Base-by-base conservation (phyloP, 345 rosid genomes). In the Linum tenue region DNA sequence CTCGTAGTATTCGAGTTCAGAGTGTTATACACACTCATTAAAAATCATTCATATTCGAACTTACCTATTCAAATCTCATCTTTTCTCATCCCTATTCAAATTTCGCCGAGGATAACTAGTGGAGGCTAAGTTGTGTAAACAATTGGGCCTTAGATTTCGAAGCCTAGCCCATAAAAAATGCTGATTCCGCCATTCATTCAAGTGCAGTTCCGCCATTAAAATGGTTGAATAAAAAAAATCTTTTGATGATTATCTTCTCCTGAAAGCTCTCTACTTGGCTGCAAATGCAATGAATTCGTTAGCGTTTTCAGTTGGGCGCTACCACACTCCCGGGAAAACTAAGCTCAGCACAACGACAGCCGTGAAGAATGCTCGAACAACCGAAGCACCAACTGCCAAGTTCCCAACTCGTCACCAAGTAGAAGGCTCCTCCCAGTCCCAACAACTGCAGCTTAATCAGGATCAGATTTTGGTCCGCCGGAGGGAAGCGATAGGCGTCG, bases 401-500 rank as follows among this genome's bases (percentile, higher is more conserved):
- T 63, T 37, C 56, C 50, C 75, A 51, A 64, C 31, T 69, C 69
- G 31, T 22, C 31, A 36, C 57, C 56, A 60, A 15, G 69, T 48
- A 38, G 63, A 73, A 31, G 37, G 43, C 36, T 48, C 16, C 22
- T 14, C 15, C 42, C 31, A 22, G 31, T 22, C 62, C 43, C 70
- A 40, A 44, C 67, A 59, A 38, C 70, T 56, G 51, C 64, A 60
- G 64, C 44, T 63, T 8, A 70, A 64, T 10, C 71, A 55, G 60
- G 72, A 51, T 10, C 67, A 74, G 14, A 42, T 35, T 63, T 62
- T 73, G 35, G 42, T 80, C 37, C 73, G 70, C 64, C 83, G 98
- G 77, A 86, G 96, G 78, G 89, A 87, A 75, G 88, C 83, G 16
- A 51, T 84, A 35, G 79, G 81, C 62, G 63, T 68, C 63, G 83